Percentiles rank a stretch among this genome's conserved stretches.
Evolutionary conservation across 1,139 yeast species (phyloP).

Genomic region (Zygoascus meyerae): DNA sequence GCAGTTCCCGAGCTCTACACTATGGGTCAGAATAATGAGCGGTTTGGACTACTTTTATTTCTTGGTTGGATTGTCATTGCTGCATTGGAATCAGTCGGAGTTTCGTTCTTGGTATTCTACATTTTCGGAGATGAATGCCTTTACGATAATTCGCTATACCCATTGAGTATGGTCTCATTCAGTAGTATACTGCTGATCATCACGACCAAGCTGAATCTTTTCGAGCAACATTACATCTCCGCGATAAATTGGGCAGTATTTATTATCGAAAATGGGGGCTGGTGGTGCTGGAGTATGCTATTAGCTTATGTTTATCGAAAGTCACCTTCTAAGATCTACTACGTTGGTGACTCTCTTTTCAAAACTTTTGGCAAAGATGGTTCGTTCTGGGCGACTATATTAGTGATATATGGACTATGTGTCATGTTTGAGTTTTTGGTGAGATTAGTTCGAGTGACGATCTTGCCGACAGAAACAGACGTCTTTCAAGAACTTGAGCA

Average conservation of each 20-base stretch:
- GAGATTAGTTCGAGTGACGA: slow-evolving; percentile 50
- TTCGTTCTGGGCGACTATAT: slow-evolving; percentile 78
- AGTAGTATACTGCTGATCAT: slow-evolving; percentile 67
- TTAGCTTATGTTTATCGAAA: slow-evolving; percentile 62
- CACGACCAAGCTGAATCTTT: slow-evolving; percentile 68
- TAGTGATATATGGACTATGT: slow-evolving; percentile 49
- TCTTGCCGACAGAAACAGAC: slow-evolving; percentile 71
- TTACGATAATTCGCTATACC: slow-evolving; percentile 70
- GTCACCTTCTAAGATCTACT: slow-evolving; percentile 58
- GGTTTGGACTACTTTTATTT: slow-evolving; percentile 66
- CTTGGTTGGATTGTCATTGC: slow-evolving; percentile 77
- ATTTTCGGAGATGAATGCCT: slow-evolving; percentile 63
- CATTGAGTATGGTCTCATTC: slow-evolving; percentile 71
- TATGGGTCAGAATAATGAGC: slow-evolving; percentile 68
- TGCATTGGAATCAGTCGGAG: slow-evolving; percentile 62
- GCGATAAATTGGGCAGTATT: slow-evolving; percentile 66
- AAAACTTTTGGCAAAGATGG: slow-evolving; percentile 69
- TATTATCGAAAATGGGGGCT: slow-evolving; percentile 76
- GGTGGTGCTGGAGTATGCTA: slow-evolving; percentile 78
- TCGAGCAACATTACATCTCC: slow-evolving; percentile 80
- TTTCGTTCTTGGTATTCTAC: slow-evolving; percentile 61
- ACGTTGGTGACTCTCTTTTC: slow-evolving; percentile 62
- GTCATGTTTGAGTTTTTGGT: slow-evolving; percentile 59
- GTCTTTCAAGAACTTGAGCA: slow-evolving; percentile 72
- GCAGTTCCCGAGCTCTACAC: slow-evolving; percentile 89